Percentiles rank a stretch among this genome's conserved stretches.
Conservation (phyloP, 1,284 basidiomycete genomes). For the Melampsora occidentalis region DNA sequence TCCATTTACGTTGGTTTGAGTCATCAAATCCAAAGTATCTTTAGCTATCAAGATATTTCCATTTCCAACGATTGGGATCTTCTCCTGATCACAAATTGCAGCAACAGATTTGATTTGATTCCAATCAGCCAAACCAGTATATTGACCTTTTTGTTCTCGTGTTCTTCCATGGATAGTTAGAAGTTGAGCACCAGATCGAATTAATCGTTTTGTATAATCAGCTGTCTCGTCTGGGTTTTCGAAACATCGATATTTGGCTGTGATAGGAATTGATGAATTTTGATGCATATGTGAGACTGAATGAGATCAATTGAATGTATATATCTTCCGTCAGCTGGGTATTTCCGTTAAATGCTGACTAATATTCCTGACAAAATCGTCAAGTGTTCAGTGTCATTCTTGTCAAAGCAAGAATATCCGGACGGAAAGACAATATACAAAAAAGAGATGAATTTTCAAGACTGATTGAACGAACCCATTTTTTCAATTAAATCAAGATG, state of each 20-base stretch:
- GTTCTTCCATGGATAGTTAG: conserved; percentile 88
- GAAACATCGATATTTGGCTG: conserved; percentile 93
- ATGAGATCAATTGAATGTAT: too few relatives aligned
- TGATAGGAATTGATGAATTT: conserved; percentile 82
- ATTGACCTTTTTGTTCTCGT: conserved; percentile 84
- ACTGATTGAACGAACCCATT: conserved; percentile 61
- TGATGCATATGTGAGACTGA: conserved; percentile 77
- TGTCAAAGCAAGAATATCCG: not conserved
- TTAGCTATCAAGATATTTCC: conserved; percentile 87
- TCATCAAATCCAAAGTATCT: conserved; percentile 74
- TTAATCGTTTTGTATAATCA: conserved; percentile 90
- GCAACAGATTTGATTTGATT: conserved; percentile 10
- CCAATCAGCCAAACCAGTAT: conserved; percentile 72
- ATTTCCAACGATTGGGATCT: conserved; percentile 88
- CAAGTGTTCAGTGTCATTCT: not conserved
- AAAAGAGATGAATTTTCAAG: not conserved
- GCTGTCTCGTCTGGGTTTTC: conserved; percentile 80
- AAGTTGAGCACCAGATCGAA: conserved; percentile 90
- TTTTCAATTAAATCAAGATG: conserved; percentile 83
- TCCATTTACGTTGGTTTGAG: conserved; percentile 78
- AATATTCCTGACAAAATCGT: not conserved
- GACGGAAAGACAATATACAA: not conserved
- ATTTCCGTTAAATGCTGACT: too few relatives aligned
- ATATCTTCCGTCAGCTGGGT: too few relatives aligned
- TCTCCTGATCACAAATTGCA: not conserved